Evolutionary conservation across 768 basidiomycete genomes (phyloP).

Genomic region (Dentipellis sp.): DNA sequence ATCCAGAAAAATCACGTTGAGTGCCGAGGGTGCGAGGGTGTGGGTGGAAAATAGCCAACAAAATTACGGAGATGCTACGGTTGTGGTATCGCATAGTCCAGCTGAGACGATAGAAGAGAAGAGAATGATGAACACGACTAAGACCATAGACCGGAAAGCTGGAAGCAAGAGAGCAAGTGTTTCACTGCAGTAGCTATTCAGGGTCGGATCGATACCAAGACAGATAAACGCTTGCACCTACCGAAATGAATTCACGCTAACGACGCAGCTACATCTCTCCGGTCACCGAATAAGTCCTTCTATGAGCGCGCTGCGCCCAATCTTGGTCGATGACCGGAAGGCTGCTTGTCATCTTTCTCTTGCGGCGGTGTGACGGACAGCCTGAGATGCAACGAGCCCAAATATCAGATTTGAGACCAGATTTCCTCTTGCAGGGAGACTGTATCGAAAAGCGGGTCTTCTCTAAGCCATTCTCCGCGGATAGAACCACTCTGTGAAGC

Average conservation of each 20-base stretch:
- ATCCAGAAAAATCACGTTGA: background rate
- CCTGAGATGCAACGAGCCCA: background rate
- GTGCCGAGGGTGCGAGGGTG: background rate
- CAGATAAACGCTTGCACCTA: background rate
- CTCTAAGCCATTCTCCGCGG: too few relatives aligned
- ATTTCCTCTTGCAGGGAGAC: too few relatives aligned
- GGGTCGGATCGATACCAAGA: too few relatives aligned
- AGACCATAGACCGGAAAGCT: background rate
- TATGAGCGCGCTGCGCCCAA: background rate
- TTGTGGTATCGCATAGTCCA: too few relatives aligned
- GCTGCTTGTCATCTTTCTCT: background rate
- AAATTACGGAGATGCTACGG: too few relatives aligned
- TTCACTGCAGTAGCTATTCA: too few relatives aligned
- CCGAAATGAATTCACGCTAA: background rate
- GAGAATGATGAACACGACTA: background rate
- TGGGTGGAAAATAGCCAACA: too few relatives aligned
- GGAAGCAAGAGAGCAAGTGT: too few relatives aligned
- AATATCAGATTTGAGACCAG: too few relatives aligned
- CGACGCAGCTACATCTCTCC: background rate
- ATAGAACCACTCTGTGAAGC: background rate
- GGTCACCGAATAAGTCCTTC: background rate
- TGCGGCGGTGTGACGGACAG: background rate
- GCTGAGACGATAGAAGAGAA: too few relatives aligned
- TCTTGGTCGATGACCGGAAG: background rate
- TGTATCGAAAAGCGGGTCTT: too few relatives aligned